These are phyloP conservation scores for Fusarium nematophilum DNA, from an alignment of 2,329 filamentous ascomycete genomes.

Conservation along the genomic window DNA sequence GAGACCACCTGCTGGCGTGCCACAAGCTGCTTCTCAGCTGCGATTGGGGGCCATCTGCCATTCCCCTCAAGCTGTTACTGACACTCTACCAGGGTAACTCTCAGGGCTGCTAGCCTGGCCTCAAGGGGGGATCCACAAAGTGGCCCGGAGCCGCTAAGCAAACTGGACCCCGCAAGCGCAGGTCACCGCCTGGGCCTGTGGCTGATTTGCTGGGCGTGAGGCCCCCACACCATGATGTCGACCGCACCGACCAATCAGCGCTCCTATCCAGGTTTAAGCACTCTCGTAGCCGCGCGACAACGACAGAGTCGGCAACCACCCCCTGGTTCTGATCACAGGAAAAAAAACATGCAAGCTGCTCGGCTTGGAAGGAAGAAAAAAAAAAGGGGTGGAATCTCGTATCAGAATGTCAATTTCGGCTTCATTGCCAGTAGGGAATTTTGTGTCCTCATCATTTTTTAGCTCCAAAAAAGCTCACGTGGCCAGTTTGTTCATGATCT, in stretches of 20 bases:
- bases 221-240: conserved; percentile 25
- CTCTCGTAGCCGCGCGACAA: conserved; percentile 46
- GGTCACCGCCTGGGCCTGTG: conserved; percentile 38
- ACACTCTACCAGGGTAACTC: conserved; percentile 29
- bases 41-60: conserved; percentile 22
- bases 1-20: too few species aligned
- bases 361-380: conserved; percentile 19
- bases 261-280: conserved; percentile 12
- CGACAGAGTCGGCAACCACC: conserved; percentile 20
- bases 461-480: too few species aligned
- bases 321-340: conserved; percentile 19
- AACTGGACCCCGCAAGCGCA: conserved; percentile 38
- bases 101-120: conserved; percentile 36
- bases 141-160: conserved; percentile 38
- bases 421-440: too few species aligned
- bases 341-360: conserved; percentile 23
- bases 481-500: too few species aligned
- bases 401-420: too few species aligned
- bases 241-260: conserved; percentile 27
- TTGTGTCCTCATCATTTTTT: too few species aligned
- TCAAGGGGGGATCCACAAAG: conserved; percentile 29
- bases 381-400: conserved; percentile 30
- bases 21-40: conserved; percentile 9
- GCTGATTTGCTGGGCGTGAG: conserved; percentile 42
- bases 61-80: conserved; percentile 16